Conservation (phyloP, 768 basidiomycete species). For the Coprinopsis marcescibilis region DNA sequence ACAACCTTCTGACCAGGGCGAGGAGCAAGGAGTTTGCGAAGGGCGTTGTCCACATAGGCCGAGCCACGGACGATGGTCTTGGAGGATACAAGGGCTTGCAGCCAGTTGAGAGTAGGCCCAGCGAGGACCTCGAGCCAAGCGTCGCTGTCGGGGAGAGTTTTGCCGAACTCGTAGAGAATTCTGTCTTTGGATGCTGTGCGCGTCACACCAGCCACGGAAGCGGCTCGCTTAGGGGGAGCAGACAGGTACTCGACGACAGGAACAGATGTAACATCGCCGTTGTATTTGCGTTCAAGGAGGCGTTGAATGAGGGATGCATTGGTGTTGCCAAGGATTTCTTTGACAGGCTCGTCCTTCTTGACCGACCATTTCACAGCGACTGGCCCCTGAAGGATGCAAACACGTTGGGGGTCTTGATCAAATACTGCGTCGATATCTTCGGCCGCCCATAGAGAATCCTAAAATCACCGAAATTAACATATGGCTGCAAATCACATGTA, state of each 20-base stretch:
- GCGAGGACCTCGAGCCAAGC: slow-evolving; percentile 84
- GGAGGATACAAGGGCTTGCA: slow-evolving; percentile 77
- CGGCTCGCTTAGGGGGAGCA: slow-evolving; percentile 30
- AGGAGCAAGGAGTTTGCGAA: slow-evolving; percentile 81
- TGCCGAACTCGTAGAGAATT: slow-evolving; percentile 46
- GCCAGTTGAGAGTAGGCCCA: slow-evolving; percentile 79
- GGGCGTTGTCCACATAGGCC: slow-evolving; percentile 83
- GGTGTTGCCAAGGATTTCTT: slow-evolving; percentile 86
- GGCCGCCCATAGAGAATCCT: slow-evolving; percentile 97
- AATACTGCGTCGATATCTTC: slow-evolving; percentile 99
- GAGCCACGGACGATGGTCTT: slow-evolving; percentile 82
- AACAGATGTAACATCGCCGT: slow-evolving; percentile 65
- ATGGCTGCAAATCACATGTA: slow-evolving; percentile 14
- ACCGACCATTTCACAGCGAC: slow-evolving; percentile 86
- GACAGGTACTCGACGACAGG: slow-evolving; percentile 84
- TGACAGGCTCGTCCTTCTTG: slow-evolving; percentile 90
- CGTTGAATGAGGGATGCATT: slow-evolving; percentile 70
- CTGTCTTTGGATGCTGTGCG: slow-evolving; percentile 36
- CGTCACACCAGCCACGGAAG: slow-evolving; percentile 36
- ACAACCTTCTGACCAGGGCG: slow-evolving; percentile 75
- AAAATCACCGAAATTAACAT: slow-evolving; percentile 8
- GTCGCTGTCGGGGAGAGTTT: slow-evolving; percentile 48
- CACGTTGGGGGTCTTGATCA: slow-evolving; percentile 97
- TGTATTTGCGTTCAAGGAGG: slow-evolving; percentile 74
- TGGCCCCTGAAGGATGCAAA: slow-evolving; percentile 96